Conservation (phyloP, 73 alveolate genomes). For the Paramecium tetraurelia region DNA sequence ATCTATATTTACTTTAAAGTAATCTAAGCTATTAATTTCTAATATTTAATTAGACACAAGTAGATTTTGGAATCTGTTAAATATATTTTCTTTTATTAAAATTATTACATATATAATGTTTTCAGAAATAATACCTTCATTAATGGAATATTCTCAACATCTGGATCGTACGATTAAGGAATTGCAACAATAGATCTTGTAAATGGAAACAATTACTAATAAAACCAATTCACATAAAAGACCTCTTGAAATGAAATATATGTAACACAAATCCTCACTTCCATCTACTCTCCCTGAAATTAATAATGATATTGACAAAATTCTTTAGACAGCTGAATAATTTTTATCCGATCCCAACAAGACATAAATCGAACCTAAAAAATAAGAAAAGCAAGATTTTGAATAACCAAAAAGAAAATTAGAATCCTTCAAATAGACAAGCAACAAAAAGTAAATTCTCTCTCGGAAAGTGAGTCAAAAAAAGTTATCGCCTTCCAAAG, state of each 20-base stretch:
- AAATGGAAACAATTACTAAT: slow-evolving; percentile 9
- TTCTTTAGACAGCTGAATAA: slow-evolving; percentile 14
- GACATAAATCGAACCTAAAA: not conserved
- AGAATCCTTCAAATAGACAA: not conserved
- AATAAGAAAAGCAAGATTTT: not conserved
- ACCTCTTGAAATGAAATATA: not conserved
- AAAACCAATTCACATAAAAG: not conserved
- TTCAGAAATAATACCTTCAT: not conserved
- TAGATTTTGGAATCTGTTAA: not conserved
- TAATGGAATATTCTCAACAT: not conserved
- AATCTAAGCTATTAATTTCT: too few species aligned
- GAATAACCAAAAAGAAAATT: slow-evolving; percentile 10
- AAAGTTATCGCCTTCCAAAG: not conserved
- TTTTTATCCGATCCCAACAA: slow-evolving; percentile 7
- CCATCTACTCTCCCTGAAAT: not conserved
- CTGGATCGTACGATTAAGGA: not conserved
- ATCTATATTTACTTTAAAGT: too few species aligned
- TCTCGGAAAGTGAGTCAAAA: not conserved
- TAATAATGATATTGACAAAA: slow-evolving; percentile 5
- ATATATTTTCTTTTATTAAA: not conserved
- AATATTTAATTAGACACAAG: not conserved
- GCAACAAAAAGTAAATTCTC: not conserved
- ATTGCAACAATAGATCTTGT: not conserved
- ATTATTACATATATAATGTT: not conserved
- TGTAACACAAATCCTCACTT: not conserved